Evolutionary conservation across 106 monocot genomes (phyloP).

Genomic region (Vanilla planifolia): DNA sequence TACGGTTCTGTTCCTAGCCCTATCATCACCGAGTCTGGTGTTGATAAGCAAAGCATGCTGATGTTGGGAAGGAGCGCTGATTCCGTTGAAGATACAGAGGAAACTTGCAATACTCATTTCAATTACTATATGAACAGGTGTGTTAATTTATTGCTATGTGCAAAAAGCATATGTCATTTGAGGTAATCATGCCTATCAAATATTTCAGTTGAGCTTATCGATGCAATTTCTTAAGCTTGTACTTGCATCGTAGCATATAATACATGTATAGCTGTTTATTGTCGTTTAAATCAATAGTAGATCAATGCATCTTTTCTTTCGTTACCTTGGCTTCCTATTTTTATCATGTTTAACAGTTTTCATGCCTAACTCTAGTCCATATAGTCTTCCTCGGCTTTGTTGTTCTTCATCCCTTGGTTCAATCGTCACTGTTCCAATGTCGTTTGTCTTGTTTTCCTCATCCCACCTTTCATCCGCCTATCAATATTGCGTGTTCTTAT

Average conservation of each 20-base stretch:
- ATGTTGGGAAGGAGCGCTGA: conserved; percentile 24
- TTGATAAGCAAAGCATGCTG: conserved; percentile 29
- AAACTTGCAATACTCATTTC: conserved; percentile 35
- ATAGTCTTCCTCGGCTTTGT: too few relatives aligned
- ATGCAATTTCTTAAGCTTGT: not conserved
- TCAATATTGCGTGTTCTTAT: too few relatives aligned
- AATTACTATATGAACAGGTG: conserved; percentile 55
- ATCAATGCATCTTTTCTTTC: too few relatives aligned
- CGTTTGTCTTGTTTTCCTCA: too few relatives aligned
- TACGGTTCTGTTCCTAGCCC: conserved; percentile 23
- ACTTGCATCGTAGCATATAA: not conserved
- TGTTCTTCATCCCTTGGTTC: too few relatives aligned
- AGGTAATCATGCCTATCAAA: not conserved
- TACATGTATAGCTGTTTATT: not conserved
- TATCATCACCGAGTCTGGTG: conserved; percentile 12
- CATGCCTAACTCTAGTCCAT: too few relatives aligned
- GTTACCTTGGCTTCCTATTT: too few relatives aligned
- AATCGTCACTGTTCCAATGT: too few relatives aligned
- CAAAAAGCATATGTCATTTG: not conserved
- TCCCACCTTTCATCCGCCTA: too few relatives aligned
- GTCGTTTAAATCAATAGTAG: too few relatives aligned
- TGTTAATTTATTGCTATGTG: not conserved
- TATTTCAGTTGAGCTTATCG: not conserved
- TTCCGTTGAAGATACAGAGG: conserved; percentile 16
- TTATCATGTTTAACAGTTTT: too few relatives aligned